Evolutionary conservation across 257 asterid species (phyloP), one percentile per base, ranked within the genome.

Genomic region (Nicotiana undulata): DNA sequence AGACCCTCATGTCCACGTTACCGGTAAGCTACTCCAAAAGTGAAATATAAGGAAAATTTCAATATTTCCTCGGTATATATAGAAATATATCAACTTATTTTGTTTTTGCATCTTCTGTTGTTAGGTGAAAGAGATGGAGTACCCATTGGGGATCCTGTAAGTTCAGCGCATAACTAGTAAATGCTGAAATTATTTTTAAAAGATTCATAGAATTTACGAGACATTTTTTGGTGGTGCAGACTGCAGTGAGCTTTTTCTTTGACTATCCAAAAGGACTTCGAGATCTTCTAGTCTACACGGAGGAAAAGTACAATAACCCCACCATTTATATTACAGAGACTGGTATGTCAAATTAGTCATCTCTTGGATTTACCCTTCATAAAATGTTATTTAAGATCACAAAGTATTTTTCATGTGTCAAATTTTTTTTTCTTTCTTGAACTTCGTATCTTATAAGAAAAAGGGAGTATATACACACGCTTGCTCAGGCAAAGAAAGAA

Each of bases 251-350:
- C 28, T 63, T 31, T 11, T 75, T 86, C 79, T 86, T 84, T 85
- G 85, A 84, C 68, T 89, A 87, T 76, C 89, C 92, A 0, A 86
- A 86, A 84, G 92, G 92, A 51, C 82, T 89, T 66, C 58, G 68
- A 17, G 44, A 81, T 28, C 82, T 89, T 16, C 56, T 51, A 51
- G 76, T 87, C 60, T 68, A 84, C 55, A 81, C 88, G 1, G 84
- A 88, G 81, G 79, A 32, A 11, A 84, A 60, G 63, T 90, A 86
- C 15, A 83, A 80, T 2, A 80, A 85, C 80, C 91, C 91, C 28
- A 18, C 81, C 13, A 85, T 90, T 76, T 88, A 90, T 82, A 75
- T 90, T 44, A 88, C 91, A 20, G 89, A 90, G 80, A 88, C 82
- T 81, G 88, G 90, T 86, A 77, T 29, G n/a, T 18, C 63, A 59